Evolutionary conservation across 2,329 filamentous ascomycete species (phyloP), one percentile per base, ranked within the genome.

Genomic region (Alternaria viburni): DNA sequence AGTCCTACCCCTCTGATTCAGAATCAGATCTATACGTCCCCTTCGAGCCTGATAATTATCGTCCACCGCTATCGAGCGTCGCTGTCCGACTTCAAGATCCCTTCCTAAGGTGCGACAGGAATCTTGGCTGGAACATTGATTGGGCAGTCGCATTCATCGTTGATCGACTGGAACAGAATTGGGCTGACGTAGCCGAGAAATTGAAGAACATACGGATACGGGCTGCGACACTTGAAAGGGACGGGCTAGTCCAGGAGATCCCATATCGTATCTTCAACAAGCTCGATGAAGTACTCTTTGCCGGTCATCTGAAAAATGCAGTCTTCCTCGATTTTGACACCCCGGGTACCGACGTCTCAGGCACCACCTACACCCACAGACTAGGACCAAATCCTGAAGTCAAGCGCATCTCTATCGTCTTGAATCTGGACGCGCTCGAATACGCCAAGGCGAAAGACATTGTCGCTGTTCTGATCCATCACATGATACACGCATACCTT

Each of bases 401-500:
- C 17, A 68, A 74, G 28, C 71, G 79, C 7, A 75, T 82, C n/a
- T 78, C 76, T 23, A 77, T 83, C 52, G 51, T 77, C n/a, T 61
- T 79, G n/a, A 78, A 79, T 44, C 28, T 49, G 5, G 59, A 68
- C 13, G 56, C 67, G 9, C 66, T 77, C 19, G 60, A 69, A 12
- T 68, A 73, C 12, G 74, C 68, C 4, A 68, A 66, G 19, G 69
- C 78, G 5, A 73, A 77, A 50, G 73, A 80, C 11, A 69, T 81
- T 25, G 64, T 82, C 13, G 79, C 78, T 15, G 72, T 67, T 6
- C 65, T 82, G 44, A 77, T 83, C 6, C 81, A 83, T 59, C 81
- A 83, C 47, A 83, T 83, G 81, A 81, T 83, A 36, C 81, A 83
- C 54, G 81, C 81, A 13, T 83, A 79, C 68, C 81, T 83, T 59